A percentile compares a stretch with the other conserved stretches of the same genome.
Conservation (phyloP, 495 filamentous ascomycete genomes). For the Xylaria palmicola region DNA sequence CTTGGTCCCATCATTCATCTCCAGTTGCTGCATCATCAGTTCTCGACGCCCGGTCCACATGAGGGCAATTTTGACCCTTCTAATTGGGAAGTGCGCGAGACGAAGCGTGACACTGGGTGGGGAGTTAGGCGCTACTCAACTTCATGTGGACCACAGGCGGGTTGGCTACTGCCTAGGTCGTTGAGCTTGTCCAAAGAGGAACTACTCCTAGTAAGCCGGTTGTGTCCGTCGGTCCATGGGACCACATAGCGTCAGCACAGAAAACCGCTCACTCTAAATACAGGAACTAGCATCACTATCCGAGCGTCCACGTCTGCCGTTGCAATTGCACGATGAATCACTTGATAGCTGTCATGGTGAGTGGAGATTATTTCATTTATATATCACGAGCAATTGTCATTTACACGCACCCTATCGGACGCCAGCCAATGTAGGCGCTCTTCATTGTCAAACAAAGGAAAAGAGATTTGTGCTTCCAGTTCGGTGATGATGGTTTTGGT, state of each 20-base stretch:
- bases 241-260: not conserved
- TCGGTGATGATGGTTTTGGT: conserved; percentile 6
- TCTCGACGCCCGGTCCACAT: conserved; percentile 5
- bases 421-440: not conserved
- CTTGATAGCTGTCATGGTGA: not conserved
- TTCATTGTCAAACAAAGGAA: conserved; percentile 13
- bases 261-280: conserved; percentile 9
- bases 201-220: not conserved
- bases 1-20: not conserved
- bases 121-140: conserved; percentile 4
- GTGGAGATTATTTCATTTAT: not conserved
- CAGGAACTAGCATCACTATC: no score
- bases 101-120: conserved; percentile 6
- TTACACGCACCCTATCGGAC: not conserved
- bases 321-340: conserved; percentile 1
- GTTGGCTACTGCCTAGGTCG: not conserved
- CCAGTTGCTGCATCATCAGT: not conserved
- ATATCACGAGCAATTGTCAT: not conserved
- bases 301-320: no score
- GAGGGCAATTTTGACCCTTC: not conserved
- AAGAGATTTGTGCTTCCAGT: conserved; percentile 12
- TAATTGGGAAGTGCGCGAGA: not conserved
- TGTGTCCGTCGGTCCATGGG: not conserved
- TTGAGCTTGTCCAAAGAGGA: conserved; percentile 2
- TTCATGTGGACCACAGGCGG: not conserved